phyloP scores from a whole-genome alignment of 331 rosid species.

The Quercus tomentella region DNA sequence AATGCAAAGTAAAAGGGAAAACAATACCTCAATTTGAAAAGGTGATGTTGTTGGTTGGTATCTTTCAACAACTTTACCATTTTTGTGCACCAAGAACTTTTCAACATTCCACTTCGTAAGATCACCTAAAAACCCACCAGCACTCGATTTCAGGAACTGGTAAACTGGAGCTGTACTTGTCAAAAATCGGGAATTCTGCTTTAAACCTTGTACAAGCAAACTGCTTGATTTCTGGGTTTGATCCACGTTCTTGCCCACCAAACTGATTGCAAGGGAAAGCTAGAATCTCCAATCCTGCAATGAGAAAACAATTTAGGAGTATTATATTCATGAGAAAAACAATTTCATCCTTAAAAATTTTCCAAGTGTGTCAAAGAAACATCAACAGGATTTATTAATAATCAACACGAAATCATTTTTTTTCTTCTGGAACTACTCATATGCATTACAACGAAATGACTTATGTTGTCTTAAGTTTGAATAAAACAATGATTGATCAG shows the following conservation, averaged over 20 bases:
- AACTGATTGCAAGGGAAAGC: slow-evolving; percentile 99
- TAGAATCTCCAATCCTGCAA: slow-evolving; percentile 83
- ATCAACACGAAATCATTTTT: neutral
- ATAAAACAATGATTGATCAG: neutral
- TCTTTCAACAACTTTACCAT: slow-evolving; percentile 91
- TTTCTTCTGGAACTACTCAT: neutral
- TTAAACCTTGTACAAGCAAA: slow-evolving; percentile 91
- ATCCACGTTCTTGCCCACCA: slow-evolving; percentile 95
- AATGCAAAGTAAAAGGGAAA: neutral
- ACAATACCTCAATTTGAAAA: slow-evolving; percentile 86
- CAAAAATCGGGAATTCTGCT: slow-evolving; percentile 93
- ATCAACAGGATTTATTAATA: neutral
- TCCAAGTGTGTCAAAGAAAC: neutral
- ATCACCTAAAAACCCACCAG: slow-evolving; percentile 88
- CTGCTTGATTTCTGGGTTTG: slow-evolving; percentile 88
- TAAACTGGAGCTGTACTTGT: slow-evolving; percentile 82
- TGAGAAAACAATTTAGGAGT: slow-evolving; percentile 5
- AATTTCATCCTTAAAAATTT: slow-evolving; percentile 9
- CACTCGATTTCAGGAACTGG: slow-evolving; percentile 83
- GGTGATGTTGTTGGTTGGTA: slow-evolving; percentile 93
- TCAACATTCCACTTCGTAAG: slow-evolving; percentile 94
- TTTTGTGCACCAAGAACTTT: slow-evolving; percentile 93
- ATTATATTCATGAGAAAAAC: slow-evolving; percentile 13
- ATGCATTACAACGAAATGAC: neutral
- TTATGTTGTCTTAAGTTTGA: neutral